Conservation (phyloP, 2,329 filamentous ascomycete species). For the Dothiorella sarmentorum region DNA sequence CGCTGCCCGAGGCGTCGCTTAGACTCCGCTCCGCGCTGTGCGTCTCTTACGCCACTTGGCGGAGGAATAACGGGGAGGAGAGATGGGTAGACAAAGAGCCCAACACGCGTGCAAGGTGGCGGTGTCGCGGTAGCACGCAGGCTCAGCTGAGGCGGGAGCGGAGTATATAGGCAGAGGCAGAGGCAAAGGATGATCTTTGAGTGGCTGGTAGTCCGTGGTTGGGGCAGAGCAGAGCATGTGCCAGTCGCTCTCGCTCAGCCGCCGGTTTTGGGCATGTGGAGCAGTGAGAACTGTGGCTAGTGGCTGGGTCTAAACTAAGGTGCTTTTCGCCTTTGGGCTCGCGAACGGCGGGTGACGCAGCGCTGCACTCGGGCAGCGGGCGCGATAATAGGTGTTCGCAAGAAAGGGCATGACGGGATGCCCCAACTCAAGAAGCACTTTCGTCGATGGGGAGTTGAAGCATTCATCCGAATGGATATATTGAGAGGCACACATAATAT, state of each 20-base stretch:
- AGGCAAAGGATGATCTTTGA: neutral
- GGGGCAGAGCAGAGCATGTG: neutral
- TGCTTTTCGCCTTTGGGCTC: too few relatives aligned
- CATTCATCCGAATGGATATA: too few relatives aligned
- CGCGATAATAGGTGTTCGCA: too few relatives aligned
- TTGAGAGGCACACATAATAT: too few relatives aligned
- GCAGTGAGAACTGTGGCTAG: neutral
- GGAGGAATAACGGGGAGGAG: neutral
- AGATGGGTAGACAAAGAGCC: neutral
- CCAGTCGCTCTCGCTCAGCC: neutral
- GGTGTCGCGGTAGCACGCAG: neutral
- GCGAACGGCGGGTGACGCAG: neutral
- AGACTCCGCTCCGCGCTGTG: slow-evolving; percentile 16
- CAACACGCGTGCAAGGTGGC: slow-evolving; percentile 1
- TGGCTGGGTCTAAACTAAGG: too few relatives aligned
- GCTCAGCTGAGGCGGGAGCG: neutral
- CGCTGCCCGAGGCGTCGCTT: slow-evolving; percentile 15
- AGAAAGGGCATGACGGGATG: too few relatives aligned
- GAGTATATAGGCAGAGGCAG: neutral
- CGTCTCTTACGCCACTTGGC: slow-evolving; percentile 14
- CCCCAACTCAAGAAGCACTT: too few relatives aligned
- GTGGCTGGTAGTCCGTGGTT: neutral
- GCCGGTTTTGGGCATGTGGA: slow-evolving; percentile 6
- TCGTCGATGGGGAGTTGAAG: too few relatives aligned
- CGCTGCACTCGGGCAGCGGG: neutral